These are phyloP conservation scores for Kappamyces sp. DNA, from an alignment of 192 early-diverging fungal species.

Conservation along the genomic window DNA sequence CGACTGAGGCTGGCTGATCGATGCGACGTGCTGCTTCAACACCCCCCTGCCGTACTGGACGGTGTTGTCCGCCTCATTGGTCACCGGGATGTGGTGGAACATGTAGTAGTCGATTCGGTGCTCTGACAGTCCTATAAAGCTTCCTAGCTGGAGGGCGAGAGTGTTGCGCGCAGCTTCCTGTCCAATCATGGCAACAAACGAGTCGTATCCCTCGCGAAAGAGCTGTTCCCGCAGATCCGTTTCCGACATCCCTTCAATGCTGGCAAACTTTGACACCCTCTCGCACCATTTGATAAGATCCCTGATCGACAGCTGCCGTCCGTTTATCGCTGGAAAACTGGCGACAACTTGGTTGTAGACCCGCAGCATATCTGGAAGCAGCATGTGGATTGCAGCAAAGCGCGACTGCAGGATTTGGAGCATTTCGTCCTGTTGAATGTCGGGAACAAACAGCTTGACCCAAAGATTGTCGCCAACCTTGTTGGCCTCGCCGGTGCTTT, in stretches of 20 bases:
- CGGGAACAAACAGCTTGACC: slow-evolving; percentile 66
- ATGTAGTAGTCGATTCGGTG: slow-evolving; percentile 65
- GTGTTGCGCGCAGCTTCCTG: slow-evolving; percentile 57
- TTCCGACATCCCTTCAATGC: slow-evolving; percentile 1
- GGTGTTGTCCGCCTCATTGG: slow-evolving; percentile 34
- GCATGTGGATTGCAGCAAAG: slow-evolving; percentile 39
- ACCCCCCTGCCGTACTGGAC: slow-evolving; percentile 2
- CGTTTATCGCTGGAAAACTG: slow-evolving; percentile 16
- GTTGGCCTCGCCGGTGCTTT: slow-evolving; percentile 2
- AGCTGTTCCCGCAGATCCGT: slow-evolving; percentile 52
- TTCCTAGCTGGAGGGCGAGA: slow-evolving; percentile 60
- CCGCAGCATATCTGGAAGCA: not conserved
- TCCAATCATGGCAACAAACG: slow-evolving; percentile 75
- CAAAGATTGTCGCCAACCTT: slow-evolving; percentile 50
- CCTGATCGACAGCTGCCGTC: slow-evolving; percentile 65
- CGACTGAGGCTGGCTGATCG: slow-evolving; percentile 12
- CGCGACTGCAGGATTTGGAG: slow-evolving; percentile 50
- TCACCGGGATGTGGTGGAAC: slow-evolving; percentile 58
- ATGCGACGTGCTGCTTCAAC: not conserved
- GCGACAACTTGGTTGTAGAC: slow-evolving; percentile 2
- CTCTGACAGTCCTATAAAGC: slow-evolving; percentile 57
- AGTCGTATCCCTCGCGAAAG: slow-evolving; percentile 83
- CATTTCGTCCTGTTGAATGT: slow-evolving; percentile 59
- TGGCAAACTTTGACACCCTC: slow-evolving; percentile 39
- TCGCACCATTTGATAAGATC: slow-evolving; percentile 91